These are phyloP conservation scores for Coemansia sp. DNA, from an alignment of 192 early-diverging fungal species.

Conservation along the genomic window DNA sequence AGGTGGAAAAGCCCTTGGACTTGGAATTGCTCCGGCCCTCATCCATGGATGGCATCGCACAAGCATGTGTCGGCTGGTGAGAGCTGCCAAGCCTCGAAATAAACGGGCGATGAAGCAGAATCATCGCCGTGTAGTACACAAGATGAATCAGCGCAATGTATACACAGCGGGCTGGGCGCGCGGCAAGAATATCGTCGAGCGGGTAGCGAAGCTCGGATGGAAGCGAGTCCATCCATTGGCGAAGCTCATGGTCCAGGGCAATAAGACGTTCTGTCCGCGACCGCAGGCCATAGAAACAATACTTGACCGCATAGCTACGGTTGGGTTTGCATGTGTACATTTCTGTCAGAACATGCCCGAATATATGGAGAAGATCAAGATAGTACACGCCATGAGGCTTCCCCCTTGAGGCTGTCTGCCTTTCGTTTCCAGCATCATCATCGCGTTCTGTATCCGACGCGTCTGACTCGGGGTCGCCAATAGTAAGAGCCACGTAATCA, in stretches of 20 bases:
- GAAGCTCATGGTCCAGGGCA: constrained; percentile 50
- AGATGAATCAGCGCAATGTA: constrained; percentile 50
- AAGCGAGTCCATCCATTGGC: constrained; percentile 46
- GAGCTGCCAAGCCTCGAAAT: constrained; percentile 40
- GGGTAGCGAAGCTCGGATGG: constrained; percentile 46
- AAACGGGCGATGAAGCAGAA: constrained; percentile 55
- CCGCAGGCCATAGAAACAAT: constrained; percentile 41
- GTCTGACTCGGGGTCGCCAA: constrained; percentile 40
- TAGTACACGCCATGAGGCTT: constrained; percentile 46
- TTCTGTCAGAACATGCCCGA: constrained; percentile 47
- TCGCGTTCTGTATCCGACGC: constrained; percentile 14
- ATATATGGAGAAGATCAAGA: constrained; percentile 45
- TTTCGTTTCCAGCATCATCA: constrained; percentile 2
- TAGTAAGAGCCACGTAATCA: constrained; percentile 37
- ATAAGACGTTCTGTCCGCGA: constrained; percentile 44
- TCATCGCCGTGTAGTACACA: constrained; percentile 55
- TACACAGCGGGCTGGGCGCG: constrained; percentile 40
- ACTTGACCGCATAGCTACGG: constrained; percentile 24
- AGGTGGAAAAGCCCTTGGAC: not conserved
- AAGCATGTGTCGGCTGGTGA: constrained; percentile 2
- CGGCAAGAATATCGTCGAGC: constrained; percentile 37
- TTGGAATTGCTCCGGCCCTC: not conserved
- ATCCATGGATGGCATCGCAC: not conserved
- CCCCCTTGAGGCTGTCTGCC: constrained; percentile 2
- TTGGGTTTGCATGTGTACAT: constrained; percentile 56